Percentiles rank a stretch among this genome's conserved stretches.
Conservation (phyloP, 2,329 filamentous ascomycete species). For the Onygena corvina region DNA sequence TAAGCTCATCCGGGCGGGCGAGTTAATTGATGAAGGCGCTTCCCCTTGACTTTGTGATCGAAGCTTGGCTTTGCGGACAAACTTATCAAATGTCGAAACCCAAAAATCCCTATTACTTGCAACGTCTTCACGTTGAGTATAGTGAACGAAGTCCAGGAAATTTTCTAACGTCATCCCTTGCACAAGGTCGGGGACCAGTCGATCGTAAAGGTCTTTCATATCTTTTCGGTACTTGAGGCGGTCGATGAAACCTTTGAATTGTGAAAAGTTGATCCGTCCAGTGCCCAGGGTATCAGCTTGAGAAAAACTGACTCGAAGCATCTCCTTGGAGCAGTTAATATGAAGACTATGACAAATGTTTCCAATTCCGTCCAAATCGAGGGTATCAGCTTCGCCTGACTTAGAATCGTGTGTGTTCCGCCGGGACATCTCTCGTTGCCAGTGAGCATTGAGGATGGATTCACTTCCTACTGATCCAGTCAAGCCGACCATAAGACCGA, state of each 20-base stretch:
- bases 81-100: conserved; percentile 60
- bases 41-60: conserved; percentile 37
- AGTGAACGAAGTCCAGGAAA: conserved; percentile 63
- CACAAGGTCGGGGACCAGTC: conserved; percentile 46
- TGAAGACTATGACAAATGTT: conserved; percentile 79
- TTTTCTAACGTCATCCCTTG: conserved; percentile 57
- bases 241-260: conserved; percentile 75
- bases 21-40: conserved; percentile 32
- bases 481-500: conserved; percentile 79
- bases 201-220: conserved; percentile 59
- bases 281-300: conserved; percentile 54
- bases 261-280: conserved; percentile 59
- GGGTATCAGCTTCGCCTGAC: conserved; percentile 51
- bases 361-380: conserved; percentile 68
- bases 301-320: conserved; percentile 61
- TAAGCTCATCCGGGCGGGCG: conserved; percentile 53
- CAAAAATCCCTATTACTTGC: conserved; percentile 53
- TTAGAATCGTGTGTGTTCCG: conserved; percentile 39
- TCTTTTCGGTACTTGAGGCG: conserved; percentile 76
- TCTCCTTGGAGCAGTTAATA: conserved; percentile 72
- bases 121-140: conserved; percentile 65
- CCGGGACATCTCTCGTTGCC: conserved; percentile 70
- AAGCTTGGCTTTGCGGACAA: conserved; percentile 48
- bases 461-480: conserved; percentile 65
- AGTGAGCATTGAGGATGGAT: conserved; percentile 69